A percentile compares a stretch with the other conserved stretches of the same genome.
These are phyloP conservation scores for Apocynum venetum DNA, from an alignment of 257 asterid species.

Conservation along the genomic window DNA sequence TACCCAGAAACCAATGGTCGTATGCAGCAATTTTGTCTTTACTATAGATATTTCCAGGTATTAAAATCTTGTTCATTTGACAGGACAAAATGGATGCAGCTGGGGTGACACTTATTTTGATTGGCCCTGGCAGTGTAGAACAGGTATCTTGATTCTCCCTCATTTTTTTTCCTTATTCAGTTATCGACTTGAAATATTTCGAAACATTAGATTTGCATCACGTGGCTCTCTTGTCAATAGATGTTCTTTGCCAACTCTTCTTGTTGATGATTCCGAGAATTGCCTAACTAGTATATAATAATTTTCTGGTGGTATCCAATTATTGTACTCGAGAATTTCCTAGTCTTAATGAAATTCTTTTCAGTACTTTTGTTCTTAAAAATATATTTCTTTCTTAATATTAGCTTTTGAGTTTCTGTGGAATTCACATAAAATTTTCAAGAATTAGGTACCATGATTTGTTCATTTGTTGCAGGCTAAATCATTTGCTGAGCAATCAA, in stretches of 20 bases:
- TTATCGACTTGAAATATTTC: not conserved
- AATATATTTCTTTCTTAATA: not conserved
- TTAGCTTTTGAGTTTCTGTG: not conserved
- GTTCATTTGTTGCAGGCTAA: slow-evolving; percentile 60
- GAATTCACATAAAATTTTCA: not conserved
- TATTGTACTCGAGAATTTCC: not conserved
- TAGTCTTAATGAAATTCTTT: not conserved
- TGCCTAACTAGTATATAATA: not conserved
- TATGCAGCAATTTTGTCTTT: not conserved
- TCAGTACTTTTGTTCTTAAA: not conserved
- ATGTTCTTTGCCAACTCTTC: not conserved
- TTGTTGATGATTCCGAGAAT: not conserved
- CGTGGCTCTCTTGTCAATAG: not conserved
- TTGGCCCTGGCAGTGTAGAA: slow-evolving; percentile 93
- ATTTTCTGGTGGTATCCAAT: not conserved
- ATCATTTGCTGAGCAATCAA: slow-evolving; percentile 73
- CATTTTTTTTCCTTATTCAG: slow-evolving; percentile 9
- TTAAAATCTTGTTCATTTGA: slow-evolving; percentile 2
- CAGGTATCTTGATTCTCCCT: slow-evolving; percentile 48
- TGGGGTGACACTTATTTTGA: slow-evolving; percentile 82
- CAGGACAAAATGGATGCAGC: slow-evolving; percentile 94
- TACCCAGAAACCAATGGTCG: no score
- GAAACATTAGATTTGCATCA: not conserved
- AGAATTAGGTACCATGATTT: not conserved
- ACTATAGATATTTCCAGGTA: not conserved